Conservation (phyloP, 1,284 basidiomycete species). For the Melampsora abietis-canadensis region DNA sequence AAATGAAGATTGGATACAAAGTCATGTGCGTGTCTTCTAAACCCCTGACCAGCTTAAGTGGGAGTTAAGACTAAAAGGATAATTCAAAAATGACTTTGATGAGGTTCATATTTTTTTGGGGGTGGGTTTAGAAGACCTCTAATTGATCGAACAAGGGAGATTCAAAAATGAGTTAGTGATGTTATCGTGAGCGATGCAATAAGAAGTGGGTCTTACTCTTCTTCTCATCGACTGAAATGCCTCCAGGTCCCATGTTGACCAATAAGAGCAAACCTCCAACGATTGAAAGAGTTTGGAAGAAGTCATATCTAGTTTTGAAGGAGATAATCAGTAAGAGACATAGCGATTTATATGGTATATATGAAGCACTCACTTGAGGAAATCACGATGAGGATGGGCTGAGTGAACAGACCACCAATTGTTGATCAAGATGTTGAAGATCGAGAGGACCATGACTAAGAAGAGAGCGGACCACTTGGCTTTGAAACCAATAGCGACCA, state of each 20-base stretch:
- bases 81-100: too few relatives aligned
- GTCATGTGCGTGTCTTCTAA: too few relatives aligned
- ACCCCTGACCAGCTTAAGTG: too few relatives aligned
- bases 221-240: constrained; percentile 97
- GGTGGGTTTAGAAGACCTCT: too few relatives aligned
- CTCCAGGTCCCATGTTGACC: constrained; percentile 96
- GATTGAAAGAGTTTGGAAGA: constrained; percentile 71
- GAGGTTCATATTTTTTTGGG: too few relatives aligned
- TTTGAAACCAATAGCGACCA: constrained; percentile 99
- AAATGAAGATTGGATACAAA: too few relatives aligned
- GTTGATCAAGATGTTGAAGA: constrained; percentile 98
- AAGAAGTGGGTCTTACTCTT: constrained; percentile 68
- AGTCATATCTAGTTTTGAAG: constrained; percentile 65
- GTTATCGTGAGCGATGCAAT: neutral
- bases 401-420: constrained; percentile 97
- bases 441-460: constrained; percentile 82
- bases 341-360: constrained; percentile 19
- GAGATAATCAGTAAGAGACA: neutral
- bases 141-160: too few relatives aligned
- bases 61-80: too few relatives aligned
- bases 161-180: too few relatives aligned
- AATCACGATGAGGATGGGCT: constrained; percentile 90
- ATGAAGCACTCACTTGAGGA: constrained; percentile 70
- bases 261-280: constrained; percentile 94
- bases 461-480: constrained; percentile 98